Evolutionary conservation across 1,284 basidiomycete genomes (phyloP).

Genomic region (Austroboletus novae-zelandiae): DNA sequence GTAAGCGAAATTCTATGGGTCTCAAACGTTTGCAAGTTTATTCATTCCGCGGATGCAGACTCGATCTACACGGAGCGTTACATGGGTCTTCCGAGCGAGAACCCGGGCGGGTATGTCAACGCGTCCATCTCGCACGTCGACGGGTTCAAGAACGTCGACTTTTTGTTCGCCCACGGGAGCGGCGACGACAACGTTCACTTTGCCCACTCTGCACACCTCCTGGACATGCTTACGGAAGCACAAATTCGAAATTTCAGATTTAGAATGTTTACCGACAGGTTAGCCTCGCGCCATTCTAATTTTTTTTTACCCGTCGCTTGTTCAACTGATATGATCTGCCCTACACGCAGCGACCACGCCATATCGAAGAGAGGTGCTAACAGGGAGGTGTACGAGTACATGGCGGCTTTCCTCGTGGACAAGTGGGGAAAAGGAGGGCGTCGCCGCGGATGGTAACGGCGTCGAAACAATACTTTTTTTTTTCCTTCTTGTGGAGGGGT

Average conservation of each 20-base stretch:
- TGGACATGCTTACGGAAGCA: constrained; percentile 87
- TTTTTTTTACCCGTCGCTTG: constrained; percentile 6
- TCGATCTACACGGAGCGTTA: constrained; percentile 96
- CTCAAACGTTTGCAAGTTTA: background rate
- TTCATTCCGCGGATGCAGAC: constrained; percentile 44
- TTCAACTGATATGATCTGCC: constrained; percentile 6
- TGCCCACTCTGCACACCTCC: constrained; percentile 83
- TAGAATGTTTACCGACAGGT: constrained; percentile 97
- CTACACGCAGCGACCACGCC: constrained; percentile 64
- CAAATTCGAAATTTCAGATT: constrained; percentile 82
- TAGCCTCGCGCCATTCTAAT: constrained; percentile 20
- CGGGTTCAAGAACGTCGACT: constrained; percentile 79
- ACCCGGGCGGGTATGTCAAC: constrained; percentile 80
- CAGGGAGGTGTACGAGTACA: constrained; percentile 83
- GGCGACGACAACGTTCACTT: constrained; percentile 97
- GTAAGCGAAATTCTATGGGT: constrained; percentile 39
- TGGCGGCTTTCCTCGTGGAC: constrained; percentile 81
- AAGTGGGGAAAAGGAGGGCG: constrained; percentile 89
- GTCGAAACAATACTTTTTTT: background rate
- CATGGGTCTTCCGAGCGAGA: constrained; percentile 81
- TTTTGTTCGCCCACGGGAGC: constrained; percentile 86
- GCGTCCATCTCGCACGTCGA: constrained; percentile 84
- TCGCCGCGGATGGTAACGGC: constrained; percentile 49
- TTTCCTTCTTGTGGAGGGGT: background rate
- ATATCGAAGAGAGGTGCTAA: constrained; percentile 76